Conservation (phyloP, 2,329 filamentous ascomycete genomes). For the Trichoderma sp. region DNA sequence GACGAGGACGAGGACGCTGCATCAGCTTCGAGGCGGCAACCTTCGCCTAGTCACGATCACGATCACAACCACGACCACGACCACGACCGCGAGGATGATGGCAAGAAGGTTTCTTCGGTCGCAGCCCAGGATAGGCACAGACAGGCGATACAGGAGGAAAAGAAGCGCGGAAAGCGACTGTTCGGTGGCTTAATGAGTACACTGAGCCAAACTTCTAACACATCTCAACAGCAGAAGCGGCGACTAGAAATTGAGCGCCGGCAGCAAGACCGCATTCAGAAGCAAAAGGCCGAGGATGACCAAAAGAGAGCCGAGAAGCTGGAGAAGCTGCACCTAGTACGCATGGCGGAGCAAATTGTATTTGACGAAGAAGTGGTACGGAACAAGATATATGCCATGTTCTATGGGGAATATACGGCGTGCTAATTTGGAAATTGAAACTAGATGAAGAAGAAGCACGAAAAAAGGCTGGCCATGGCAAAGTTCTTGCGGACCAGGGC, state of each 20-base stretch:
- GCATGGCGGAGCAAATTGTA: slow-evolving; percentile 66
- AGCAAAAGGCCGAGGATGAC: slow-evolving; percentile 69
- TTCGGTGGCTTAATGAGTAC: slow-evolving; percentile 81
- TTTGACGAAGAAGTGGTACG: slow-evolving; percentile 76
- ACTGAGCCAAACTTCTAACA: slow-evolving; percentile 68
- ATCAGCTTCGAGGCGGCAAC: not conserved
- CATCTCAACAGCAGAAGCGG: slow-evolving; percentile 63
- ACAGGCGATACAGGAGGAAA: slow-evolving; percentile 61
- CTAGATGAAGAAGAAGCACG: slow-evolving; percentile 73
- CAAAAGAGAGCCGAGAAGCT: slow-evolving; percentile 63
- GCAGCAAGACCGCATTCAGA: slow-evolving; percentile 71
- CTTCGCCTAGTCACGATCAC: not conserved
- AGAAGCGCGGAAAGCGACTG: slow-evolving; percentile 77
- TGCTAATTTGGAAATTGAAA: slow-evolving; percentile 22
- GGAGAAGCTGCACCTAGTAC: slow-evolving; percentile 57
- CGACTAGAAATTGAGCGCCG: slow-evolving; percentile 79
- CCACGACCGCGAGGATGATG: not conserved
- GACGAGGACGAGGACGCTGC: slow-evolving; percentile 20
- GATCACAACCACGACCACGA: not conserved
- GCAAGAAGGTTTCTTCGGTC: not conserved
- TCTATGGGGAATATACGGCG: not conserved
- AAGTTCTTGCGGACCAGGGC: slow-evolving; percentile 69
- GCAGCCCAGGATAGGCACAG: slow-evolving; percentile 23
- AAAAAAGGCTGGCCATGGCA: slow-evolving; percentile 68
- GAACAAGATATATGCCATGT: slow-evolving; percentile 23